Conservation (phyloP, 768 basidiomycete species). For the Termitomyces sp. region DNA sequence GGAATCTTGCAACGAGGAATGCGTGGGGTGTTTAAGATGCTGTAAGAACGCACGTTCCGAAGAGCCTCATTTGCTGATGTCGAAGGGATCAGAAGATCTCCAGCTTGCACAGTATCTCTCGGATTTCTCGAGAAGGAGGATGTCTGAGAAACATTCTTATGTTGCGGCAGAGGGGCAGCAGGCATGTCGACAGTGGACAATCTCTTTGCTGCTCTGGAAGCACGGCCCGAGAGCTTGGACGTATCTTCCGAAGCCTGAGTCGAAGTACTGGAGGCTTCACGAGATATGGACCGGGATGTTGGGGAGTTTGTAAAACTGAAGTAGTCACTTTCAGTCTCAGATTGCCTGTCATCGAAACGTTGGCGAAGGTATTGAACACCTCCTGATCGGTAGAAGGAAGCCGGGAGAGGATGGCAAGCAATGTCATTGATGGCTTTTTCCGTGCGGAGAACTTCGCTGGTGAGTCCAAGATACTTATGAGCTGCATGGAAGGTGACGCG, state of each 20-base stretch:
- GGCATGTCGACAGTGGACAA: constrained; percentile 7
- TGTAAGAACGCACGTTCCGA: constrained; percentile 45
- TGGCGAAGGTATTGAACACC: constrained; percentile 88
- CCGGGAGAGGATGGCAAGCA: constrained; percentile 91
- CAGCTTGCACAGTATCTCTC: constrained; percentile 67
- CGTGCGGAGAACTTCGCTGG: constrained; percentile 90
- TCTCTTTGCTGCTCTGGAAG: constrained; percentile 1
- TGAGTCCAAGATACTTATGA: constrained; percentile 93
- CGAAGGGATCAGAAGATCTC: constrained; percentile 66
- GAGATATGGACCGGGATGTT: constrained; percentile 17
- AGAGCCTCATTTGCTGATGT: constrained; percentile 42
- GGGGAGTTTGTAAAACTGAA: constrained; percentile 37
- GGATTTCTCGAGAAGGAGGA: constrained; percentile 27
- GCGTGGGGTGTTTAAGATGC: constrained; percentile 48
- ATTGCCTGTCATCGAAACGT: constrained; percentile 68
- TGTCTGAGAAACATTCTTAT: constrained; percentile 10
- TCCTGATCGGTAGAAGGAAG: constrained; percentile 88
- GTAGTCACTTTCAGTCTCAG: constrained; percentile 58
- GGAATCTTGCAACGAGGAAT: constrained; percentile 28
- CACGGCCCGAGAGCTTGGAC: constrained; percentile 18
- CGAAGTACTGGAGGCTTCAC: constrained; percentile 19
- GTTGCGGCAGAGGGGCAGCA: constrained; percentile 4
- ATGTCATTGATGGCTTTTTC: constrained; percentile 98
- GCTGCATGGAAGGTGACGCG: constrained; percentile 98
- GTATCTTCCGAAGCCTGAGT: constrained; percentile 5